phyloP scores from a whole-genome alignment of 192 early-diverging fungal species.

The Podila verticillata region DNA sequence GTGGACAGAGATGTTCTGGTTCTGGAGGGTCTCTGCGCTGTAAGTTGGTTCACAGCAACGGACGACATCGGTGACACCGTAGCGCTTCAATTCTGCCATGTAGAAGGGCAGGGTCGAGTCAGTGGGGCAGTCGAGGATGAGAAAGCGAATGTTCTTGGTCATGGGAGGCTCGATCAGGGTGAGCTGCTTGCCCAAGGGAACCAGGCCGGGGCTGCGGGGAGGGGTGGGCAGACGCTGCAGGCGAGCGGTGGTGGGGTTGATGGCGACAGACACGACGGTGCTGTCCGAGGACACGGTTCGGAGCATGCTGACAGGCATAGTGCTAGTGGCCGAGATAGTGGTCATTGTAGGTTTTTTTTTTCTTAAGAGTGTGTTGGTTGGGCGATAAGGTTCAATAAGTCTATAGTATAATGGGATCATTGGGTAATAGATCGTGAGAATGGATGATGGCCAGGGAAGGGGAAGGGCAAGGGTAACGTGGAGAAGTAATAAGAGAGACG shows the following conservation, averaged over 20 bases:
- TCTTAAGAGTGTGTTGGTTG: background rate
- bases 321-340: constrained; percentile 12
- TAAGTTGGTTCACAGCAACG: constrained; percentile 94
- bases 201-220: constrained; percentile 39
- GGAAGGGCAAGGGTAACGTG: background rate
- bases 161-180: constrained; percentile 68
- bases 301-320: constrained; percentile 8
- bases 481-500: too few relatives aligned
- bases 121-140: constrained; percentile 94
- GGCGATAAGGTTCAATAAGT: background rate
- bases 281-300: constrained; percentile 20
- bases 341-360: constrained; percentile 11
- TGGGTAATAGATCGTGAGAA: background rate
- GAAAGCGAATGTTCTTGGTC: constrained; percentile 75
- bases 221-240: constrained; percentile 45
- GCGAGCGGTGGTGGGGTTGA: constrained; percentile 25
- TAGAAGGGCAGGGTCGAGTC: constrained; percentile 81
- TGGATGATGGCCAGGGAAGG: background rate
- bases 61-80: constrained; percentile 89
- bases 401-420: too few relatives aligned
- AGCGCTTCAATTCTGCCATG: constrained; percentile 73
- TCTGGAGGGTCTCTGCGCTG: constrained; percentile 63
- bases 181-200: constrained; percentile 69
- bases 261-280: constrained; percentile 5
- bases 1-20: constrained; percentile 78